Percentiles rank a stretch among this genome's conserved stretches.
phyloP scores from a whole-genome alignment of 495 filamentous ascomycete species.

The Penicillium robsamsonii region DNA sequence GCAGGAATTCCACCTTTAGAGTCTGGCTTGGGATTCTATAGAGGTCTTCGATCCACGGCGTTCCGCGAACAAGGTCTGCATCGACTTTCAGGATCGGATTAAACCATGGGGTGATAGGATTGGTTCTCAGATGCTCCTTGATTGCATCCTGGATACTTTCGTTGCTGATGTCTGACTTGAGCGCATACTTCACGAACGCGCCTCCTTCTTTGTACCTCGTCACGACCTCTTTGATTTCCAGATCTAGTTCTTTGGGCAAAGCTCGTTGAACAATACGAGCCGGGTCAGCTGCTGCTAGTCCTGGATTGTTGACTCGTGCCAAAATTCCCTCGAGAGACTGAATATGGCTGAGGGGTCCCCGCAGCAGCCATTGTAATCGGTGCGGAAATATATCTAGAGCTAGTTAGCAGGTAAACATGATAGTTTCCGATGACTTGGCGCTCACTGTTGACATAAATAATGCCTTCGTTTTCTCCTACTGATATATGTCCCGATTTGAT shows the following conservation, averaged over 20 bases:
- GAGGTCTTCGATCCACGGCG: constrained; percentile 94
- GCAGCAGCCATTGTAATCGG: constrained; percentile 64
- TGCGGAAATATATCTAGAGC: constrained; percentile 77
- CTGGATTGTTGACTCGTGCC: constrained; percentile 60
- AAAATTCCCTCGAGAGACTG: constrained; percentile 59
- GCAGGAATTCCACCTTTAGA: constrained; percentile 80
- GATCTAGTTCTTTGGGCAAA: constrained; percentile 54
- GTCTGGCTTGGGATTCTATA: constrained; percentile 73
- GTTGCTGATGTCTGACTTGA: constrained; percentile 49
- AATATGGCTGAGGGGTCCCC: constrained; percentile 57
- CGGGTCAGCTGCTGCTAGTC: constrained; percentile 60
- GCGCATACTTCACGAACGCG: constrained; percentile 84
- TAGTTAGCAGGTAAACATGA: constrained; percentile 11
- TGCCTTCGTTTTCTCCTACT: constrained; percentile 65
- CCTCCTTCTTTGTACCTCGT: constrained; percentile 88
- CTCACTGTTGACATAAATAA: constrained; percentile 89
- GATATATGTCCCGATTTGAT: constrained; percentile 68
- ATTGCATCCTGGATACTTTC: constrained; percentile 59
- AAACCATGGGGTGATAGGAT: constrained; percentile 84
- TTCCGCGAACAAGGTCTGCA: constrained; percentile 68
- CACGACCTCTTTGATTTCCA: constrained; percentile 74
- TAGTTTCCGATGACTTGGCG: not conserved
- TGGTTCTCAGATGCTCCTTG: constrained; percentile 56
- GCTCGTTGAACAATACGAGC: constrained; percentile 58
- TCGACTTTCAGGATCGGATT: constrained; percentile 73